Evolutionary conservation across 208 protist genomes (phyloP), one percentile per base, ranked within the genome.

Genomic region (Wallacemonas collosoma): DNA sequence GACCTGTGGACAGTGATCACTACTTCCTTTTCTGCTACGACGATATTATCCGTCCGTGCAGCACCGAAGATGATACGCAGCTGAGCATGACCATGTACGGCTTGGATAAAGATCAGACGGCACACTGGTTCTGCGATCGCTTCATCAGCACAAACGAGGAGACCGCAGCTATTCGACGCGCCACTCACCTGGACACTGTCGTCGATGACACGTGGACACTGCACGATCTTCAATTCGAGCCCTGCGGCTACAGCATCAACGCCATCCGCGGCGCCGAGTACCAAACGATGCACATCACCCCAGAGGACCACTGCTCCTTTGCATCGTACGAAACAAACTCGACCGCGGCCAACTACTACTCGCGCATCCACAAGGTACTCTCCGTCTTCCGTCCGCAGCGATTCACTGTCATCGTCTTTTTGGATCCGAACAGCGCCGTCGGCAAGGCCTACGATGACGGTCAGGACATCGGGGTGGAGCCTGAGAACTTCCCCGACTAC

Each of bases 251-350:
- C 71, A 97, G 92, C 73, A 88, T 98, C 56, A 98, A 98, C 80
- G 94, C 92, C 17, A 88, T 98, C 39, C 75, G 83, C 14, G 93
- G 74, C 15, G 75, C 69, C 50, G 82, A 93, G 72, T 98, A 98
- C 80, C 95, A 90, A 71, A 98, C 97, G 8, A 97, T 98, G 62
- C 97, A 98, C 85, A 97, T 98, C 78, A 98, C 97, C 57, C 97
- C 97, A 0, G 95, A 98, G 76, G 77, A 89, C 41, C 86, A 96
- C 77, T 98, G 92, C 81, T 95, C 86, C 36, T 98, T 97, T 72
- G 97, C 91, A 14, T 96, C 88, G 14, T 98, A 97, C 82, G 95
- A 98, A 73, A 98, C 97, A 17, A 98, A 98, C 83, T 85, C 70
- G 44, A 75, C 74, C 7, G 86, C 78, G 7, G 77, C 71, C 6